phyloP scores from a whole-genome alignment of 306 rosid genomes.

The Dalbergia cochinchinensis region DNA sequence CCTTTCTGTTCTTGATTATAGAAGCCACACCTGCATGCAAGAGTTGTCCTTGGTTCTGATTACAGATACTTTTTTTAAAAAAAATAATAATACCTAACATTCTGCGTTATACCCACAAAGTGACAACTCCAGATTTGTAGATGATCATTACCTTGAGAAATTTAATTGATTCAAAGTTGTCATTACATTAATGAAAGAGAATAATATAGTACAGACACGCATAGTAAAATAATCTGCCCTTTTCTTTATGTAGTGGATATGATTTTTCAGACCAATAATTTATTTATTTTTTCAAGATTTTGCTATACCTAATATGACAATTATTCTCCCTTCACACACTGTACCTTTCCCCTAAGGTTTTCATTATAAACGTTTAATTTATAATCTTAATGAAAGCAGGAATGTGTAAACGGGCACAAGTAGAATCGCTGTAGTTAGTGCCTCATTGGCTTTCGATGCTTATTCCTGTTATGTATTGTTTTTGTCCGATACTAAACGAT shows the following conservation, averaged over 20 bases:
- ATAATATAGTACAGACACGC: slow-evolving; percentile 23
- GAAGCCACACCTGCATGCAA: background rate
- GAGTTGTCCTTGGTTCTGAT: background rate
- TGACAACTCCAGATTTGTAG: background rate
- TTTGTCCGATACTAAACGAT: background rate
- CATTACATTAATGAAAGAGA: slow-evolving; percentile 4
- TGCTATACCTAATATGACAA: background rate
- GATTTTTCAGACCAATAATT: background rate
- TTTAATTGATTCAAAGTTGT: background rate
- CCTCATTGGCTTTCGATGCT: background rate
- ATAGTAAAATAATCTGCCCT: background rate
- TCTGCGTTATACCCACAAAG: background rate
- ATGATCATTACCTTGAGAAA: background rate
- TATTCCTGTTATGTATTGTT: background rate
- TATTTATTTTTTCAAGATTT: background rate
- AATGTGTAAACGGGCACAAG: too few relatives aligned
- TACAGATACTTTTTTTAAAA: background rate
- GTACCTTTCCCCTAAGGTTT: background rate
- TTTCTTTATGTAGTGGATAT: background rate
- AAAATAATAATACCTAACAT: background rate
- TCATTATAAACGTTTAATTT: background rate
- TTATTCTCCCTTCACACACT: background rate
- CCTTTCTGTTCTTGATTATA: background rate
- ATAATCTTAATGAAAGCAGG: slow-evolving; percentile 14
- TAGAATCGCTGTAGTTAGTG: background rate